Evolutionary conservation across 1,284 basidiomycete species (phyloP), one percentile per base, ranked within the genome.

Genomic region (Boletus sp.): DNA sequence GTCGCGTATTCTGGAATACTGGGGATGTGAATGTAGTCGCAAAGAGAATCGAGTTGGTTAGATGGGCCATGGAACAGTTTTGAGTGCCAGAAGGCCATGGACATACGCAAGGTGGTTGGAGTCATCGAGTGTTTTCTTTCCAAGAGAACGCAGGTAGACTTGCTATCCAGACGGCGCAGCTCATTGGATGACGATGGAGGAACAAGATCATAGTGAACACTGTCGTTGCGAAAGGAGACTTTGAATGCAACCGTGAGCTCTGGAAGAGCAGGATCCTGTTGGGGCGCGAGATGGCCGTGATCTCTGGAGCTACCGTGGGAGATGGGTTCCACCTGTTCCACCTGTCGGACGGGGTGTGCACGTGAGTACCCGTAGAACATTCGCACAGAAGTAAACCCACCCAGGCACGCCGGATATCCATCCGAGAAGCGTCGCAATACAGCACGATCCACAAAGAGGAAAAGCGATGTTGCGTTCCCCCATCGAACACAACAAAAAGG

Each of bases 81-180:
- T 13, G 27, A 5, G 5, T 13, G 8, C 2, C 2, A 2, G 10
- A 26, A 12, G 8, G 20, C 8, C 34, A 38, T 5, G 10, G 35
- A 42, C 4, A 50, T 10, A 13, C 14, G 42, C 10, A 5, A 5
- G 1, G 26, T 39, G 14, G 36, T 23, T 7, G 43, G 13, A 19
- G 51, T 48, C 19, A 53, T 10, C n/a, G n/a, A n/a, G n/a, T n/a
- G n/a, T 13, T 42, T 16, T 10, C 16, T n/a, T 10, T 52, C 44
- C 10, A 32, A 19, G 19, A 46, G 33, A 32, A 48, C 8, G 1
- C 16, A 1, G 8, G 13, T 3, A n/a, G 35, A 33, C 5, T 32
- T 30, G 22, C 14, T 14, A 14, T 29, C 8, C 29, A 9, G 20
- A n/a, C 13, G 26, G 14, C 17, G 17, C n/a, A 27, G 14, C 5